phyloP scores from a whole-genome alignment of 768 basidiomycete species.

The Naganishia onofrii region DNA sequence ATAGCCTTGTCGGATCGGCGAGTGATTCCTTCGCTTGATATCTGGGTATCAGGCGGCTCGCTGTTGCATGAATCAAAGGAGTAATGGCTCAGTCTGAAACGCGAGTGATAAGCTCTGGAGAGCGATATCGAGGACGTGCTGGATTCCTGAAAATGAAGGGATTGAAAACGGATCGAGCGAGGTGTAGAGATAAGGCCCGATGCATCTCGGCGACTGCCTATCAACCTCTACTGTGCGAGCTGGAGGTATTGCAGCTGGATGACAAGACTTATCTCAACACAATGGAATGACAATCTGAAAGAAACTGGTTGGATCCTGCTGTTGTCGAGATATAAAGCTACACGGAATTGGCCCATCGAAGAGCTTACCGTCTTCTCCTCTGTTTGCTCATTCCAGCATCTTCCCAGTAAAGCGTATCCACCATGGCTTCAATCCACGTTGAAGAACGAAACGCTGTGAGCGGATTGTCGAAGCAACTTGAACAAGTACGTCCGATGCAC shows the following conservation, averaged over 20 bases:
- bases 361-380: background rate
- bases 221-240: background rate
- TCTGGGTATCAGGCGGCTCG: background rate
- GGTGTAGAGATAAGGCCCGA: slow-evolving; percentile 5
- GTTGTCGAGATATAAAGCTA: background rate
- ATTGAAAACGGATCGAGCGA: background rate
- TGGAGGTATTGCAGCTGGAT: slow-evolving; percentile 3
- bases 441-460: background rate
- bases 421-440: background rate
- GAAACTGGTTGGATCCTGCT: background rate
- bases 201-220: background rate
- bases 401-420: slow-evolving; percentile 3
- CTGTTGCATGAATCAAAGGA: background rate
- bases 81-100: background rate
- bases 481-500: background rate
- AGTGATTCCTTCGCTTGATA: background rate
- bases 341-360: background rate
- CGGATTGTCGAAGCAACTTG: slow-evolving; percentile 15
- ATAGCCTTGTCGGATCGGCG: background rate
- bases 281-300: background rate
- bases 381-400: background rate
- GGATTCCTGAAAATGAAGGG: background rate
- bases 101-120: background rate
- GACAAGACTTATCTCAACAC: slow-evolving; percentile 11
- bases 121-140: background rate